These are phyloP conservation scores for Dictyostelium intermedium DNA, from an alignment of 78 protist genomes.

Conservation along the genomic window DNA sequence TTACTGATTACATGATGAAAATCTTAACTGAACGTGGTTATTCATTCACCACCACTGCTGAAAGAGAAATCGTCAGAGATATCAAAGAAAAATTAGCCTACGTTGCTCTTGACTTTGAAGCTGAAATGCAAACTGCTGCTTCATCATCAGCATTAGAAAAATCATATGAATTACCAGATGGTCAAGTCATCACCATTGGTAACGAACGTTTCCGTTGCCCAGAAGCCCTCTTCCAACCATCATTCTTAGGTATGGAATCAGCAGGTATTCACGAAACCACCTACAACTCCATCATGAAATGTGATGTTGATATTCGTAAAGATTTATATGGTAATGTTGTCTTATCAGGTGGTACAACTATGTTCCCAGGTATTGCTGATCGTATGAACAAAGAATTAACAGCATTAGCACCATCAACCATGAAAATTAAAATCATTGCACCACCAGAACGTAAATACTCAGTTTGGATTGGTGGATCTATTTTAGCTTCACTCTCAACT, in stretches of 20 bases:
- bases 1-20: conserved; percentile 89
- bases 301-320: conserved; percentile 95
- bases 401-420: conserved; percentile 92
- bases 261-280: conserved; percentile 92
- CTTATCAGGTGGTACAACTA: conserved; percentile 96
- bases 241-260: conserved; percentile 89
- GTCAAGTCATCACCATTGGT: conserved; percentile 94
- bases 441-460: conserved; percentile 93
- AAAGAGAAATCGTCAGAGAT: conserved; percentile 89
- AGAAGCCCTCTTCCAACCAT: conserved; percentile 92
- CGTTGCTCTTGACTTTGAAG: conserved; percentile 84
- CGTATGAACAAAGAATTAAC: conserved; percentile 89
- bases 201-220: conserved; percentile 95
- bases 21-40: conserved; percentile 96
- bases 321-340: conserved; percentile 95
- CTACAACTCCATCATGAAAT: conserved; percentile 88
- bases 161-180: conserved; percentile 91
- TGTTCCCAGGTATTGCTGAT: conserved; percentile 94
- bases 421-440: conserved; percentile 94
- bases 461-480: conserved; percentile 95
- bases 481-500: conserved; percentile 89
- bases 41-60: conserved; percentile 95
- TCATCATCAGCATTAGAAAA: conserved; percentile 84
- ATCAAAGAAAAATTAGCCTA: conserved; percentile 92
- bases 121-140: conserved; percentile 92